A percentile compares a stretch with the other conserved stretches of the same genome.
These are phyloP conservation scores for Monosporozyma servazzii DNA, from an alignment of 805 yeast species.

Conservation along the genomic window DNA sequence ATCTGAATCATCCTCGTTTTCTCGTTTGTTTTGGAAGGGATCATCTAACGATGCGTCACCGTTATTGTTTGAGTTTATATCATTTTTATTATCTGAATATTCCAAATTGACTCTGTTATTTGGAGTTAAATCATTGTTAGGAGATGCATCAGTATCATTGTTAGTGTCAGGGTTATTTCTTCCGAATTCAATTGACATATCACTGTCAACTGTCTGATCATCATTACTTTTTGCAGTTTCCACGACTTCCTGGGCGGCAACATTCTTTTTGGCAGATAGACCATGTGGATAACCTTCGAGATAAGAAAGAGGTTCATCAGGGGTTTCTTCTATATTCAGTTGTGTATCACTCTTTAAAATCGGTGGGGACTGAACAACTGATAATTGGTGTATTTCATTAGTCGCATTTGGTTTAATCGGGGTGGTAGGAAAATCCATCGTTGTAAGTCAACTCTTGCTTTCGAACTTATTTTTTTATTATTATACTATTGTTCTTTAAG, in stretches of 20 bases:
- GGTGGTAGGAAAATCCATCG: background rate
- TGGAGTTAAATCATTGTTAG: no score
- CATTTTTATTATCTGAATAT: no score
- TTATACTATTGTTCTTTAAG: no score
- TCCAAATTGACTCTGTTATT: no score
- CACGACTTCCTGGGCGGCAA: background rate
- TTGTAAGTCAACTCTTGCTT: background rate
- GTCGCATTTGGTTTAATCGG: background rate
- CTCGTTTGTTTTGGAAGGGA: background rate
- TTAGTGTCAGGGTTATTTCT: background rate
- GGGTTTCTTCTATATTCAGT: background rate
- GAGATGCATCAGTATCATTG: background rate
- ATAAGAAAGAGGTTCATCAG: background rate
- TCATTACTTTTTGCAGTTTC: conserved; percentile 1
- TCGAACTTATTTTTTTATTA: background rate
- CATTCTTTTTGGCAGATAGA: conserved; percentile 10
- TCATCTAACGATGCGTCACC: no score
- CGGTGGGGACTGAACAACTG: background rate
- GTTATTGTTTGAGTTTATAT: background rate
- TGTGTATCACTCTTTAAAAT: background rate
- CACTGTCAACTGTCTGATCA: background rate
- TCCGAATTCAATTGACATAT: background rate
- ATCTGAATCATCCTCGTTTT: conserved; percentile 3
- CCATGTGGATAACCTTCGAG: conserved; percentile 15
- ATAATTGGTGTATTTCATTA: background rate